These are phyloP conservation scores for Trametes cubensis DNA, from an alignment of 768 basidiomycete genomes.

Conservation along the genomic window DNA sequence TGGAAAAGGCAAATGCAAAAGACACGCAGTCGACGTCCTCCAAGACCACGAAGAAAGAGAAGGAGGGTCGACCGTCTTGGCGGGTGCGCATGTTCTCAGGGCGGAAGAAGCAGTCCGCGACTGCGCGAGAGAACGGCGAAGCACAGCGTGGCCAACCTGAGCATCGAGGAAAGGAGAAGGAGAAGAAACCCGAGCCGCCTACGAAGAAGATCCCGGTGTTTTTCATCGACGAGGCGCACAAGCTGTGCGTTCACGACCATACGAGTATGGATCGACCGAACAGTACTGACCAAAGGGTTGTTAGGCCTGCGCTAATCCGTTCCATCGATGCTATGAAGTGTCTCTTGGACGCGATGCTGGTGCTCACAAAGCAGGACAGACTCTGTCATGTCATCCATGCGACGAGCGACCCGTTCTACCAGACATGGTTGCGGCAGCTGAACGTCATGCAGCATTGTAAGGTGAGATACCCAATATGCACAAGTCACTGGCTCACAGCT, in stretches of 20 bases:
- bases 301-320: conserved; percentile 72
- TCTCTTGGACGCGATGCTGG: conserved; percentile 82
- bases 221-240: conserved; percentile 87
- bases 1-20: conserved; percentile 14
- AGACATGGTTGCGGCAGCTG: conserved; percentile 78
- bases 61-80: conserved; percentile 22
- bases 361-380: conserved; percentile 86
- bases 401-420: conserved; percentile 84
- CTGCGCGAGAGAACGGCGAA: conserved; percentile 18
- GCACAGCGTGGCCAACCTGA: conserved; percentile 1
- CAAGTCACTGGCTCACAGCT: not conserved
- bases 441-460: conserved; percentile 86
- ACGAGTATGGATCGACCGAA: not conserved
- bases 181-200: conserved; percentile 38
- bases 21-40: conserved; percentile 15
- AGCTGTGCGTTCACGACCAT: conserved; percentile 48
- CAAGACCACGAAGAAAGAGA: conserved; percentile 9
- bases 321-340: conserved; percentile 83
- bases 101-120: conserved; percentile 14
- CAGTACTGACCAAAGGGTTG: not conserved
- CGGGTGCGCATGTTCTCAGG: conserved; percentile 26
- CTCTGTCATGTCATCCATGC: conserved; percentile 82
- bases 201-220: conserved; percentile 76
- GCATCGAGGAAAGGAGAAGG: conserved; percentile 34
- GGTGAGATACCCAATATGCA: conserved; percentile 37